Base-by-base conservation (phyloP, 1,139 yeast genomes). In the Candida sojae region DNA sequence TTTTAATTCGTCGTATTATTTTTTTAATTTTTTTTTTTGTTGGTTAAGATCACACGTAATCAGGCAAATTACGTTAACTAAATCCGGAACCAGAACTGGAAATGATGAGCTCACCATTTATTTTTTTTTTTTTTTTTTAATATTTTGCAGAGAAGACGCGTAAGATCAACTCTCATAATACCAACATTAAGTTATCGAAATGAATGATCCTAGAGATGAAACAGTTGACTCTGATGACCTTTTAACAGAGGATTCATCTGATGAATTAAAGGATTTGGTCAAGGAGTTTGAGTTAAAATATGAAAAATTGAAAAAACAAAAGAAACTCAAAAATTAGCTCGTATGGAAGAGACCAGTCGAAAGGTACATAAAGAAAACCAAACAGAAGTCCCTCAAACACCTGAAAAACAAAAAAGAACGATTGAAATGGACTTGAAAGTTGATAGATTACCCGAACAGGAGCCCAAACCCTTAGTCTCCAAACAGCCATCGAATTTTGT, bases 211-310 rank as follows among this genome's bases (percentile, higher is more conserved):
- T 29, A 47, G 67, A 42, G 62, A 64, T 42, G 57, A 53, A 41
- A 49, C 36, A 7, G 47, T 57, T 2, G 48, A 54, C 25, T 55
- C 64, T 0, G 66, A 62, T 6, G 65, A 61, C 26, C 57, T 58
- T 11, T 52, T 67, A 7, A 67, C 71, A 2, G 66, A 57, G 34
- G 66, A 64, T 34, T 66, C 68, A 9, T 57, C 62, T 17, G 72
- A 68, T 44, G 71, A 64, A 42, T 50, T 66, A 13, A 53, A 57
- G 3, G 65, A 67, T 49, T 50, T 68, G 26, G 57, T 61, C 42
- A 68, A 68, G 48, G 70, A 68, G 46, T 67, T 57, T 50, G 70
- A 67, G 30, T 44, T 63, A 9, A 61, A 56, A 42, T 51, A 48
- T 34, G 59, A 60, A 41, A 49, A 57, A 30, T 26, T 66, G 10